Evolutionary conservation across 306 rosid species (phyloP), one percentile per base, ranked within the genome.

Genomic region (Ormosia semicastrata): DNA sequence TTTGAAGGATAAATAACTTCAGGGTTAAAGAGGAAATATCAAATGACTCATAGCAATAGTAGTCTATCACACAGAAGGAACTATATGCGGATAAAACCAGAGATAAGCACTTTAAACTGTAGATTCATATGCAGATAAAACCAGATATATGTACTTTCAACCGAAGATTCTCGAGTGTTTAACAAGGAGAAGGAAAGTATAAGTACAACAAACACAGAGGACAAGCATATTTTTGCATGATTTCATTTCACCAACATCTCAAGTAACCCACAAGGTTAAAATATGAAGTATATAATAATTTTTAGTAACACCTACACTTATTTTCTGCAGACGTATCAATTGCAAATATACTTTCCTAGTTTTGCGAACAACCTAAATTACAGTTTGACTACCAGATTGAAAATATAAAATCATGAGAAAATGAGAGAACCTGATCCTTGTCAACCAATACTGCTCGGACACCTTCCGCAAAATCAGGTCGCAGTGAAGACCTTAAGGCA

Each of bases 381-480:
- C 75, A 73, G 52, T 74, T 56, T 59, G 75, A 68, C 58, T 4
- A 47, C 8, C 41, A 80, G 36, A 71, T 50, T 6, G 79, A 43
- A 56, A 30, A 50, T 65, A 64, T 58, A 58, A 39, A 18, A 53
- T 44, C 41, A 56, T n/a, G 78, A 77, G 72, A 59, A 56, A 8
- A 65, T 57, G 76, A 43, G 5, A 75, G 17, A 86, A 96, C 99
- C 99, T 96, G 99, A 83, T 96, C 99, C 86, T 93, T 96, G 81
- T 93, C 99, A 78, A 96, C 91, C 90, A 96, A 86, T 70, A 93
- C 92, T 24, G 99, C 99, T 17, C 99, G 90, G 39, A 96, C 99
- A 64, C 99, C 99, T 90, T 96, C 99, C 15, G 88, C 90, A 71
- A 96, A 96, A 89, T 96, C 99, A 65, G 80, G 73, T 9, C 97